These are phyloP conservation scores for Aspergillus ruber DNA, from an alignment of 2,329 filamentous ascomycete species.

Conservation along the genomic window DNA sequence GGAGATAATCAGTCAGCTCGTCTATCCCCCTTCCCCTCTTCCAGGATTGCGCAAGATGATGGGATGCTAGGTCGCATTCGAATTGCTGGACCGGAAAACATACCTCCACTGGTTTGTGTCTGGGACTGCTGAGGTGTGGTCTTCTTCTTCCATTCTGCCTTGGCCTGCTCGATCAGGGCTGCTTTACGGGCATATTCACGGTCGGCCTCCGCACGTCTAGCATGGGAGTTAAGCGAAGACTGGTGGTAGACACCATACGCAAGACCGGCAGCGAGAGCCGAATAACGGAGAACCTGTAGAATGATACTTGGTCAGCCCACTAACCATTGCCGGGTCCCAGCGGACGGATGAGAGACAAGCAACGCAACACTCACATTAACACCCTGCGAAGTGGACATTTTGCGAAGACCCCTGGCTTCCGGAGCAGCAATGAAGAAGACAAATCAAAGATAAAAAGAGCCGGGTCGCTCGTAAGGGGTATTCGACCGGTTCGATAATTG, in stretches of 20 bases:
- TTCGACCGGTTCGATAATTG: conserved; percentile 33
- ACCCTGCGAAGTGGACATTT: conserved; percentile 60
- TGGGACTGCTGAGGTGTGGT: conserved; percentile 47
- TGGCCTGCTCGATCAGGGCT: conserved; percentile 85
- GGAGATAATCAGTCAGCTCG: conserved; percentile 12
- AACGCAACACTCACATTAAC: conserved; percentile 53
- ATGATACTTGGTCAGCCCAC: conserved; percentile 15
- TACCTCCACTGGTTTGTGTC: conserved; percentile 30
- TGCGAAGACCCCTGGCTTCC: conserved; percentile 38
- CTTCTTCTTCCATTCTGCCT: conserved; percentile 82
- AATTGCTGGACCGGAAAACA: conserved; percentile 10
- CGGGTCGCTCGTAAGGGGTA: conserved; percentile 23
- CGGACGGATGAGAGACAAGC: conserved; percentile 4
- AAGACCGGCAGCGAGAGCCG: conserved; percentile 81
- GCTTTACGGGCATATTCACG: conserved; percentile 87
- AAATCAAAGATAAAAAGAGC: conserved; percentile 22
- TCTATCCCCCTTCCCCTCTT: neutral
- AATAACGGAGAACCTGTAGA: conserved; percentile 87
- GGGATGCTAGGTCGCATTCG: neutral
- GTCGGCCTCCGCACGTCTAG: conserved; percentile 64
- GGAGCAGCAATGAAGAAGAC: conserved; percentile 36
- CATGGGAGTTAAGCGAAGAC: conserved; percentile 64
- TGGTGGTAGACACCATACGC: conserved; percentile 97
- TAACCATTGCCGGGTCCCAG: conserved; percentile 9
- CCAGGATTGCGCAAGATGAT: conserved; percentile 7